These are phyloP conservation scores for Curvularia sp. DNA, from an alignment of 2,329 filamentous ascomycete genomes.

Conservation along the genomic window DNA sequence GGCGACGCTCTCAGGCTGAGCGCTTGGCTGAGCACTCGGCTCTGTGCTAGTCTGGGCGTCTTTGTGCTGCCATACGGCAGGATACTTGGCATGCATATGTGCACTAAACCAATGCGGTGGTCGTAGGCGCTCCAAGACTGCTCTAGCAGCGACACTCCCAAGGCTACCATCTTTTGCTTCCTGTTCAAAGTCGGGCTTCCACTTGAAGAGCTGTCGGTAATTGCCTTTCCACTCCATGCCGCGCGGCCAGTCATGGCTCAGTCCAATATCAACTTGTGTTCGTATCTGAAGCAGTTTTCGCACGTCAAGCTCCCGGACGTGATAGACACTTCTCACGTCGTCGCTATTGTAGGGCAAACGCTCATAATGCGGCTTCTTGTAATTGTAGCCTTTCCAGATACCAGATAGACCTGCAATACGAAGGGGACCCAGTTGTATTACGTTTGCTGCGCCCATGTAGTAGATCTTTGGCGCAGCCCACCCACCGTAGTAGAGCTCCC, in stretches of 20 bases:
- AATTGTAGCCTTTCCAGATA: constrained; percentile 94
- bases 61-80: constrained; percentile 65
- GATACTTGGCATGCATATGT: constrained; percentile 88
- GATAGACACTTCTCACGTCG: constrained; percentile 84
- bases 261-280: constrained; percentile 87
- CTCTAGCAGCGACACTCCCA: constrained; percentile 79
- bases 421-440: constrained; percentile 81
- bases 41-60: constrained; percentile 57
- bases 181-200: constrained; percentile 75
- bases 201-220: constrained; percentile 68
- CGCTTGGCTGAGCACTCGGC: constrained; percentile 29
- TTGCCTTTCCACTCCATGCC: constrained; percentile 82
- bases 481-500: constrained; percentile 93
- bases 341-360: constrained; percentile 80
- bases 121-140: constrained; percentile 80
- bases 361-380: constrained; percentile 82
- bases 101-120: constrained; percentile 89
- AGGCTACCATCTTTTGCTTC: constrained; percentile 79
- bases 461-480: constrained; percentile 98
- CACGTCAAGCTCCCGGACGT: constrained; percentile 88
- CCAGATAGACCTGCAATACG: constrained; percentile 90
- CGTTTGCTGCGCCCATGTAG: constrained; percentile 92
- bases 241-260: constrained; percentile 96
- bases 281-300: constrained; percentile 83
- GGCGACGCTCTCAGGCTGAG: constrained; percentile 15